phyloP scores from a whole-genome alignment of 176 grass and related monocot species.

The Phyllostachys edulis region DNA sequence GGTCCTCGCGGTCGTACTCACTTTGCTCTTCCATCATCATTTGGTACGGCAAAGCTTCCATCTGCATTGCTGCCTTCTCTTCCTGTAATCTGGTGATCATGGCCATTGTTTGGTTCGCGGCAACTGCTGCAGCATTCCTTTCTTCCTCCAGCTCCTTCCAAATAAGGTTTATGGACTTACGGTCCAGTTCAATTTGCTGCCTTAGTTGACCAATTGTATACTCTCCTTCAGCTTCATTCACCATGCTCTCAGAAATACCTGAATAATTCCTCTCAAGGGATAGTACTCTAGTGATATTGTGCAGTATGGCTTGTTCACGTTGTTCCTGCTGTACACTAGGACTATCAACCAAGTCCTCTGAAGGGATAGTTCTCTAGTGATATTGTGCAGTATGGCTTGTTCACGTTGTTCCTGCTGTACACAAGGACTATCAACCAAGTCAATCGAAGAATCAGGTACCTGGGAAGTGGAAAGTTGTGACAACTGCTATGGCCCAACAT shows the following conservation, averaged over 20 bases:
- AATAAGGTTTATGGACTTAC: slow-evolving; percentile 61
- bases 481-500: too few species aligned
- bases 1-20: slow-evolving; percentile 63
- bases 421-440: slow-evolving; percentile 30
- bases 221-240: slow-evolving; percentile 57
- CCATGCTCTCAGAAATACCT: slow-evolving; percentile 40
- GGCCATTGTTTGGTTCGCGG: slow-evolving; percentile 84
- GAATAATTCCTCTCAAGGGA: slow-evolving; percentile 53
- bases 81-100: slow-evolving; percentile 96
- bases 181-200: slow-evolving; percentile 63
- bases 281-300: slow-evolving; percentile 56
- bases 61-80: slow-evolving; percentile 83
- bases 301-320: slow-evolving; percentile 43
- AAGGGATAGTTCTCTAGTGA: too few species aligned
- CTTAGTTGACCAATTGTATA: slow-evolving; percentile 55
- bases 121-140: slow-evolving; percentile 70
- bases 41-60: slow-evolving; percentile 71
- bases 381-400: slow-evolving; percentile 39
- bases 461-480: slow-evolving; percentile 56
- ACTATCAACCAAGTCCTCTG: slow-evolving; percentile 29
- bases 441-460: slow-evolving; percentile 27
- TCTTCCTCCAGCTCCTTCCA: slow-evolving; percentile 93
- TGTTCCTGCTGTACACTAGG: slow-evolving; percentile 36
- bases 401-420: slow-evolving; percentile 41
- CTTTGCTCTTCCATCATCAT: slow-evolving; percentile 90